These are phyloP conservation scores for Cytospora paraplurivora DNA, from an alignment of 2,329 filamentous ascomycete genomes.

Conservation along the genomic window DNA sequence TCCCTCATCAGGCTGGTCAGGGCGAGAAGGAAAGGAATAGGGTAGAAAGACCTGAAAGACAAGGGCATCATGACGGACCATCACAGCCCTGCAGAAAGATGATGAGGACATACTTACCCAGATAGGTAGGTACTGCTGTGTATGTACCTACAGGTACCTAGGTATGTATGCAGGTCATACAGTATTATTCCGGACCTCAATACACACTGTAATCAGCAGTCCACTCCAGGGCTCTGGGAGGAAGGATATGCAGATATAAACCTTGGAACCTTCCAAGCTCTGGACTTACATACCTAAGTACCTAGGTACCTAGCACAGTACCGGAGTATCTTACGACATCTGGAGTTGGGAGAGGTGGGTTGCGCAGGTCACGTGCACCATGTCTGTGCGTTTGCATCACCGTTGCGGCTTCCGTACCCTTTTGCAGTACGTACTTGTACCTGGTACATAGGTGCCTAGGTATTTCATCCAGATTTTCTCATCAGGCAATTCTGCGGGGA, in stretches of 20 bases:
- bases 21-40: background rate
- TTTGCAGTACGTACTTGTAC: no score
- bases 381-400: conserved; percentile 10
- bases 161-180: no score
- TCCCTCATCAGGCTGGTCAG: background rate
- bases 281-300: background rate
- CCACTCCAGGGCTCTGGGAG: no score
- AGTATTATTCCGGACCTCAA: no score
- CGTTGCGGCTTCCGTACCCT: background rate
- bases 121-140: no score
- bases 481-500: background rate
- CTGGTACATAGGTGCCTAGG: no score
- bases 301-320: background rate
- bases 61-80: background rate
- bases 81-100: background rate
- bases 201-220: no score
- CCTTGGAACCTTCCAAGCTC: no score
- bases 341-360: background rate
- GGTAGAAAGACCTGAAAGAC: background rate
- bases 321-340: background rate
- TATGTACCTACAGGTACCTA: no score
- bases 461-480: background rate
- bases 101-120: no score
- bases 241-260: no score
- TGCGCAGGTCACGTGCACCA: conserved; percentile 1